Percentiles rank a stretch among this genome's conserved stretches.
Conservation (phyloP, 805 yeast genomes). For the Saccharomycopsis javanensis region DNA sequence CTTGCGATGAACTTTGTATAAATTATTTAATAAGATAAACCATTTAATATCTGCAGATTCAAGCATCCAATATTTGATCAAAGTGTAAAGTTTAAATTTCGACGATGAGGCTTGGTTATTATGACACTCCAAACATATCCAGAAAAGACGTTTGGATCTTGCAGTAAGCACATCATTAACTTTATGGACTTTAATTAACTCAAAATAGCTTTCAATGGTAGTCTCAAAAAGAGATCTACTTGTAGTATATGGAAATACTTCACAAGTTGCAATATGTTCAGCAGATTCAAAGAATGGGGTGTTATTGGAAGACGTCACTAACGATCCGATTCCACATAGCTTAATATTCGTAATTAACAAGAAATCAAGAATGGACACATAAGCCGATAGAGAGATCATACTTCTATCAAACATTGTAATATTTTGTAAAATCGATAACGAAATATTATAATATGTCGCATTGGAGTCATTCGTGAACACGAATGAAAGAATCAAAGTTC, state of each 20-base stretch:
- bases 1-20: constrained; percentile 37
- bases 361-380: constrained; percentile 28
- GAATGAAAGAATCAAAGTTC: constrained; percentile 29
- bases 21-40: constrained; percentile 45
- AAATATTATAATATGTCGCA: constrained; percentile 26
- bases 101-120: constrained; percentile 29
- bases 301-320: not conserved
- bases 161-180: constrained; percentile 36
- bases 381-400: constrained; percentile 25
- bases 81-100: constrained; percentile 29
- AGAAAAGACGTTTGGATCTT: constrained; percentile 43
- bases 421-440: constrained; percentile 36
- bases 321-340: not conserved
- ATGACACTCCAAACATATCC: constrained; percentile 46
- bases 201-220: constrained; percentile 49
- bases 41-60: constrained; percentile 41
- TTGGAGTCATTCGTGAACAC: constrained; percentile 26
- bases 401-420: constrained; percentile 37
- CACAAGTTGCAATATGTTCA: constrained; percentile 26
- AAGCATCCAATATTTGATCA: constrained; percentile 54
- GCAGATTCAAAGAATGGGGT: constrained; percentile 11
- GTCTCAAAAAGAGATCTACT: constrained; percentile 32
- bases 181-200: constrained; percentile 43
- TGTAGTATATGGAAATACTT: constrained; percentile 37
- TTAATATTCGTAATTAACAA: constrained; percentile 28